Evolutionary conservation across 805 yeast genomes (phyloP).

Genomic region (Kuraishia capsulata): DNA sequence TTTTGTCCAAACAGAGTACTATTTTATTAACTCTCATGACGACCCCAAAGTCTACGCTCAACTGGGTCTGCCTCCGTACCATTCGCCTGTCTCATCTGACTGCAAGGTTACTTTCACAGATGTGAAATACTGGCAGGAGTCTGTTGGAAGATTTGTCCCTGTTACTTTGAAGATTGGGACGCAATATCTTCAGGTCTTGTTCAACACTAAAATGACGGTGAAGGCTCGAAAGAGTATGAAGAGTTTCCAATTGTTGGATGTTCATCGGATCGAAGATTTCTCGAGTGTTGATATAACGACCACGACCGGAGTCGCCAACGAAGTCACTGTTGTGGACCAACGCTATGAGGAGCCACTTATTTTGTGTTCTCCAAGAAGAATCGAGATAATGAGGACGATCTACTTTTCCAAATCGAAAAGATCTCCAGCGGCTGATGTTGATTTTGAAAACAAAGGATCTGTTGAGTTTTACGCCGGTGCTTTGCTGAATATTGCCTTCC

Average conservation of each 20-base stretch:
- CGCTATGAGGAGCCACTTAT: slow-evolving; percentile 25
- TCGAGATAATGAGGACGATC: slow-evolving; percentile 62
- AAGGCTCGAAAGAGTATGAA: slow-evolving; percentile 26
- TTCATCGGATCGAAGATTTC: slow-evolving; percentile 30
- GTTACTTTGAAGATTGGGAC: slow-evolving; percentile 64
- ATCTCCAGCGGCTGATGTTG: slow-evolving; percentile 11
- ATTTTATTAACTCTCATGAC: slow-evolving; percentile 37
- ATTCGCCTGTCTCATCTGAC: slow-evolving; percentile 34
- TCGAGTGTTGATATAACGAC: slow-evolving; percentile 29
- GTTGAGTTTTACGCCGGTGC: slow-evolving; percentile 39
- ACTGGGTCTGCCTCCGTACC: slow-evolving; percentile 32
- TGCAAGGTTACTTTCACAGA: slow-evolving; percentile 43
- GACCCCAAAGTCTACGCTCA: slow-evolving; percentile 32
- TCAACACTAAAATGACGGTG: slow-evolving; percentile 31
- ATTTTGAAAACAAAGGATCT: slow-evolving; percentile 18
- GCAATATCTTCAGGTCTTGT: slow-evolving; percentile 49
- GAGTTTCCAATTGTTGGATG: slow-evolving; percentile 30
- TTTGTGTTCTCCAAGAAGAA: slow-evolving; percentile 38
- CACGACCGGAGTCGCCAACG: slow-evolving; percentile 38
- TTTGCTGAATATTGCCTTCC: slow-evolving; percentile 52
- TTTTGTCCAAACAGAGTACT: slow-evolving; percentile 6
- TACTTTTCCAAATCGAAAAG: slow-evolving; percentile 55
- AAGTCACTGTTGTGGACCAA: slow-evolving; percentile 33
- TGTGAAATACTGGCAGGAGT: slow-evolving; percentile 40
- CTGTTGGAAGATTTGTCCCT: slow-evolving; percentile 42